Evolutionary conservation across 1,284 basidiomycete species (phyloP).

Genomic region (Austropuccinia psidii): DNA sequence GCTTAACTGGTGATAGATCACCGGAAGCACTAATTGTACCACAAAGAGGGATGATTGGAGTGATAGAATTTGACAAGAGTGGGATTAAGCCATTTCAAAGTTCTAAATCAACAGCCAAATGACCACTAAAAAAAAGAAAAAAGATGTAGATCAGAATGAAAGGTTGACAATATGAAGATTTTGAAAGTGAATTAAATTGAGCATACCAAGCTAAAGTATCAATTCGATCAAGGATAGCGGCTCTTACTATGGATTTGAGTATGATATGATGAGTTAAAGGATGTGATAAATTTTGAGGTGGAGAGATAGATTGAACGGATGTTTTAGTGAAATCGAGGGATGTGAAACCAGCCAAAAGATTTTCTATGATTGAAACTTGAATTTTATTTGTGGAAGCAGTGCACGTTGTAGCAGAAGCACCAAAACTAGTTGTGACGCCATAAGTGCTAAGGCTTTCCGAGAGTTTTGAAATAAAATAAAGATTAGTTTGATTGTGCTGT

Average conservation of each 20-base stretch:
- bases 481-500: no score
- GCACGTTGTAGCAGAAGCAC: constrained; percentile 58
- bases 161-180: neutral
- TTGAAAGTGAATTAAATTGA: no score
- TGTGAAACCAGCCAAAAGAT: constrained; percentile 64
- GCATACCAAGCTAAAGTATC: constrained; percentile 64
- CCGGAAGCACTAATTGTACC: constrained; percentile 75
- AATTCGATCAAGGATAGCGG: constrained; percentile 74
- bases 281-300: neutral
- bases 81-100: constrained; percentile 69
- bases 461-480: no score
- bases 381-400: constrained; percentile 62
- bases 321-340: constrained; percentile 50
- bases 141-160: neutral
- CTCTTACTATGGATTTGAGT: constrained; percentile 82
- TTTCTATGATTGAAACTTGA: constrained; percentile 68
- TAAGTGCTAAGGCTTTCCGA: constrained; percentile 30
- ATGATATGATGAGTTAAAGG: constrained; percentile 58
- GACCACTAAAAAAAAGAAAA: constrained; percentile 51
- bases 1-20: constrained; percentile 46
- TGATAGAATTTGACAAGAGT: constrained; percentile 64
- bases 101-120: constrained; percentile 73
- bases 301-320: constrained; percentile 41
- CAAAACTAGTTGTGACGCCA: constrained; percentile 35
- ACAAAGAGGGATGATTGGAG: constrained; percentile 72